Conservation (phyloP, 2,329 filamentous ascomycete genomes). For the Arthroderma uncinatum region DNA sequence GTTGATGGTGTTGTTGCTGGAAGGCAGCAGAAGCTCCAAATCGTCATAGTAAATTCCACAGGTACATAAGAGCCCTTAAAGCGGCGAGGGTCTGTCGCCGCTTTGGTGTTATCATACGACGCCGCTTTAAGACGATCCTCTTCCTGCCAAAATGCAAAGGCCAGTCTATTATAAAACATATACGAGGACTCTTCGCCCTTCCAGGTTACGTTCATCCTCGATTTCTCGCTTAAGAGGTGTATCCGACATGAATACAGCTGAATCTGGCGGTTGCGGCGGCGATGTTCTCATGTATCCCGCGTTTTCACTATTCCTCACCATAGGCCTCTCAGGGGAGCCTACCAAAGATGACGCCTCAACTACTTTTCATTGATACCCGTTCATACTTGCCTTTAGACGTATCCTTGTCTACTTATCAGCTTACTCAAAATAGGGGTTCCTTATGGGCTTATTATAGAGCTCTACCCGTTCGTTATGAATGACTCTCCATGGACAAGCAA, state of each 20-base stretch:
- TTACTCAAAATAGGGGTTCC: background rate
- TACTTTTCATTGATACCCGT: too few relatives aligned
- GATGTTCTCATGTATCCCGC: too few relatives aligned
- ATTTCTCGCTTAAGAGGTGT: too few relatives aligned
- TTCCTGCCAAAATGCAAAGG: background rate
- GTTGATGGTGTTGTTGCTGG: background rate
- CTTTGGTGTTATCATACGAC: background rate
- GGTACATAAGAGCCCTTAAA: background rate
- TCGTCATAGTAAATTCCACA: background rate
- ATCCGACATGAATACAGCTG: too few relatives aligned
- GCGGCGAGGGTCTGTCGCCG: background rate
- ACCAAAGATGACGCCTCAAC: too few relatives aligned
- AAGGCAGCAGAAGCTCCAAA: background rate
- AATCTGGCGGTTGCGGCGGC: too few relatives aligned
- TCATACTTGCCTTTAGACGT: too few relatives aligned
- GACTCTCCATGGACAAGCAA: background rate
- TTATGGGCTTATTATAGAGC: background rate
- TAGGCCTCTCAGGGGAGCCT: too few relatives aligned
- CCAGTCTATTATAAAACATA: background rate
- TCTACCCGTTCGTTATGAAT: background rate
- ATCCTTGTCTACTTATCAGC: background rate
- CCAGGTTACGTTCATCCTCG: too few relatives aligned
- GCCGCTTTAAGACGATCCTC: background rate
- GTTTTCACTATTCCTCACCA: too few relatives aligned
- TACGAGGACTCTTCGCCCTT: too few relatives aligned